A percentile compares a stretch with the other conserved stretches of the same genome.
Conservation (phyloP, 139 green algal species). For the Coelastrella sp. region DNA sequence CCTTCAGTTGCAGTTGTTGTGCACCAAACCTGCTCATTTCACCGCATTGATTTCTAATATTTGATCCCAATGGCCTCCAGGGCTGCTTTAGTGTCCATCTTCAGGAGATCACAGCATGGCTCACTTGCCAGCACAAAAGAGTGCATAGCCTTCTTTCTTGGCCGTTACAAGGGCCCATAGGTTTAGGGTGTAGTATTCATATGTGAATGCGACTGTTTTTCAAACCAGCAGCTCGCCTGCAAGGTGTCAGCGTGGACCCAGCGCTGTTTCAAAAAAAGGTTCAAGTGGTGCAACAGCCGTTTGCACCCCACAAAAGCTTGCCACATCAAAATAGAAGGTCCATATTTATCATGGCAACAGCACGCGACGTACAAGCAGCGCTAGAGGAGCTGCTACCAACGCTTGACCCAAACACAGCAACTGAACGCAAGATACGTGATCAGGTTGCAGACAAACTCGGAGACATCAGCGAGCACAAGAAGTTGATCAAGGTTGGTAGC, state of each 20-base stretch:
- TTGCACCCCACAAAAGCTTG: too few relatives aligned
- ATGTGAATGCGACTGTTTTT: background rate
- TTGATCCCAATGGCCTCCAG: too few relatives aligned
- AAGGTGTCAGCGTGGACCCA: background rate
- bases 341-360: background rate
- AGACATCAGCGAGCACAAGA: slow-evolving; percentile 2
- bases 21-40: too few relatives aligned
- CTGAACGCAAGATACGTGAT: slow-evolving; percentile 32
- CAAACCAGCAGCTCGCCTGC: background rate
- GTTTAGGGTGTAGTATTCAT: background rate
- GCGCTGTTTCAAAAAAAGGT: background rate
- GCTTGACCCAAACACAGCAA: slow-evolving; percentile 21
- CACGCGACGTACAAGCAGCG: background rate
- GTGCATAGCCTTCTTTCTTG: too few relatives aligned
- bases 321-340: too few relatives aligned
- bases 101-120: too few relatives aligned
- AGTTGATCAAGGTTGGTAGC: slow-evolving; percentile 26
- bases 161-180: too few relatives aligned
- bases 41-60: too few relatives aligned
- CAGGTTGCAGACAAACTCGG: background rate
- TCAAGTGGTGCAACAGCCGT: background rate
- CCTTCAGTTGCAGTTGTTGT: too few relatives aligned
- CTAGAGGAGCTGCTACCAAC: background rate
- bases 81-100: too few relatives aligned
- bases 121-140: too few relatives aligned